Percentiles rank a stretch among this genome's conserved stretches.
Evolutionary conservation across 345 rosid species (phyloP).

Genomic region (Capsella bursapastoris): DNA sequence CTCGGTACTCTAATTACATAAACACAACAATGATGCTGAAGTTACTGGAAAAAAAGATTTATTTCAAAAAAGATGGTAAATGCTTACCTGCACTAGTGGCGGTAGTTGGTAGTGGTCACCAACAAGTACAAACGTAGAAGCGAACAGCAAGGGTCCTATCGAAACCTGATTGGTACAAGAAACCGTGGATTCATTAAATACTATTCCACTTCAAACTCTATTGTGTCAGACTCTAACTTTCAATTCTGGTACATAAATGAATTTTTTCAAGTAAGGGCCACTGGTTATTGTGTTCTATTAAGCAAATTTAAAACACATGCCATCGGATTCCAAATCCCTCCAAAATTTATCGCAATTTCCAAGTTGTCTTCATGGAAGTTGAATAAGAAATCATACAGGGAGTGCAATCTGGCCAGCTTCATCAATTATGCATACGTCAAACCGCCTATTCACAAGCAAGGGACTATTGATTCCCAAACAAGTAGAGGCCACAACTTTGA

Average conservation of each 20-base stretch:
- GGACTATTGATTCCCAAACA: slow-evolving; percentile 93
- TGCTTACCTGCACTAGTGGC: slow-evolving; percentile 84
- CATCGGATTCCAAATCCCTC: slow-evolving; percentile 14
- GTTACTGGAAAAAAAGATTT: slow-evolving; percentile 14
- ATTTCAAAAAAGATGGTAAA: slow-evolving; percentile 25
- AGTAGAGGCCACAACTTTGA: slow-evolving; percentile 92
- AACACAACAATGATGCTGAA: slow-evolving; percentile 38
- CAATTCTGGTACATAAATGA: not conserved
- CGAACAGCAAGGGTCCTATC: slow-evolving; percentile 87
- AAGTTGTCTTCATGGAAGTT: slow-evolving; percentile 9
- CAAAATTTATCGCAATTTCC: slow-evolving; percentile 18
- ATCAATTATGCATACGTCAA: slow-evolving; percentile 94
- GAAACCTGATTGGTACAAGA: slow-evolving; percentile 65
- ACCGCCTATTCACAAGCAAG: slow-evolving; percentile 78
- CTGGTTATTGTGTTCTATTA: not conserved
- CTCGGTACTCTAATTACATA: slow-evolving; percentile 68
- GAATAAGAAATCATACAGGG: slow-evolving; percentile 65
- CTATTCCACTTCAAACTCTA: slow-evolving; percentile 18
- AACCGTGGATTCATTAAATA: slow-evolving; percentile 18
- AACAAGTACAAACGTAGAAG: slow-evolving; percentile 89
- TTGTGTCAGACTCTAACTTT: slow-evolving; percentile 15
- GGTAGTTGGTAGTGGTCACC: slow-evolving; percentile 99
- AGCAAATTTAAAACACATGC: not conserved
- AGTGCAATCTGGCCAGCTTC: slow-evolving; percentile 98
- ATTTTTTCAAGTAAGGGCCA: not conserved